Conservation (phyloP, 2,329 filamentous ascomycete genomes). For the Dactylellina haptotyla region DNA sequence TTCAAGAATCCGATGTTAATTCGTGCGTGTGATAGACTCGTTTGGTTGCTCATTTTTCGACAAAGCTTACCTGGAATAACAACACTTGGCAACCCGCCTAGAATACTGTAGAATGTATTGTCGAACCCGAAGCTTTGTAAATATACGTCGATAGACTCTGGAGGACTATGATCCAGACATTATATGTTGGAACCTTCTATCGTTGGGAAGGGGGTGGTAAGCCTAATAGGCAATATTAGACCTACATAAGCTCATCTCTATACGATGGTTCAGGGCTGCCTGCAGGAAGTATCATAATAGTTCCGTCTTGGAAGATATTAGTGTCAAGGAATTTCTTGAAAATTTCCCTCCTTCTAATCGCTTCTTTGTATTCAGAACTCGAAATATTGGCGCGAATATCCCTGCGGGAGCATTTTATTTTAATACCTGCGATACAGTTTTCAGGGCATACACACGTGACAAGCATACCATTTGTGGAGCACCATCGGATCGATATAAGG, state of each 20-base stretch:
- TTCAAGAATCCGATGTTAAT: not conserved
- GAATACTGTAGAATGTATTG: conserved; percentile 45
- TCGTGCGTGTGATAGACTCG: no score
- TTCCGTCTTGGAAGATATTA: conserved; percentile 23
- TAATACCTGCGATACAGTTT: no score
- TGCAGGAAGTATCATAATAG: conserved; percentile 32
- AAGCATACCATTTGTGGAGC: conserved; percentile 31
- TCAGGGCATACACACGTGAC: no score
- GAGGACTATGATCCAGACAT: not conserved
- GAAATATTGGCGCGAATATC: conserved; percentile 28
- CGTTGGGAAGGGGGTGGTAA: no score
- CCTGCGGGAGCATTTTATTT: conserved; percentile 6
- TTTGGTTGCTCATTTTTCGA: no score
- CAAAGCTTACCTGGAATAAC: conserved; percentile 24
- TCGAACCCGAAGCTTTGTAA: conserved; percentile 49
- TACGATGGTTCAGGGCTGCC: conserved; percentile 13
- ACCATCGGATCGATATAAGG: conserved; percentile 46
- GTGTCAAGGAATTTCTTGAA: conserved; percentile 33
- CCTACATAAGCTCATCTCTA: conserved; percentile 36
- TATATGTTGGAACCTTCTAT: no score
- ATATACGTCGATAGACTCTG: conserved; percentile 24
- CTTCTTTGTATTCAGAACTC: conserved; percentile 24
- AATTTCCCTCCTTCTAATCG: not conserved
- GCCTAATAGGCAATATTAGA: not conserved
- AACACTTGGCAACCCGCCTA: conserved; percentile 29